Base-by-base conservation (phyloP, 2,329 filamentous ascomycete genomes). In the Aspergillus terreus region DNA sequence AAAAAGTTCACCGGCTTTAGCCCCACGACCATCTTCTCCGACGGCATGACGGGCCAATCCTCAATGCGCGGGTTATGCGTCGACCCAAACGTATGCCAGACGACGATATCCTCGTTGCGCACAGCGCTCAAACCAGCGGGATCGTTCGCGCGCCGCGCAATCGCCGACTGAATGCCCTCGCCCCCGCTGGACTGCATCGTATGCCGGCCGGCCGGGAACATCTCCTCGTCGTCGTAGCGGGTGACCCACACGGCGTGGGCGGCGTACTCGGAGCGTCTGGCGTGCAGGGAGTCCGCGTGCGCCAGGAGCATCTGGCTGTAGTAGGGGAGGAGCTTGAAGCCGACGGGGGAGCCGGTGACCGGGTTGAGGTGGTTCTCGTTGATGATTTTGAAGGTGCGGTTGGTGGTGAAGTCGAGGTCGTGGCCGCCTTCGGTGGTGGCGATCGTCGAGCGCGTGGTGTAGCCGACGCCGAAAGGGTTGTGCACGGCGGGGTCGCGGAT, bases 271-370 rank as follows among this genome's bases (percentile, higher is more conserved):
- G 77, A 77, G 11, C 78, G 72, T 51, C 71, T 73, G 47, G 67
- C 65, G 58, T 81, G 75, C 64, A 71, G 78, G 14, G 72, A 76
- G 1, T 70, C 63, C 3, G 74, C 64, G 53, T 81, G 72, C 0
- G 81, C 78, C 5, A 84, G 71, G 32, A 84, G 73, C 58, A 79
- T 75, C 60, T 84, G 81, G 63, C 79, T 82, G 7, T 78, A 76
- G 4, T 72, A 74, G 0, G 57, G 75, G 71, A 74, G 65, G 44
- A 84, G 71, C 56, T 82, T 83, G 64, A 81, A 84, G 0, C 72
- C 78, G 1, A 82, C 76, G 0, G 78, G 71, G 1, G 74, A 73
- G 5, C 72, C 71, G 23, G 80, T 82, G 50, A 82, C 62, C 0
- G 76, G 69, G 63, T 84, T 84, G 27, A 11, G 12, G 10, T n/a